Base-by-base conservation (phyloP, 2,329 filamentous ascomycete species). In the Botryosphaeria dothidea region DNA sequence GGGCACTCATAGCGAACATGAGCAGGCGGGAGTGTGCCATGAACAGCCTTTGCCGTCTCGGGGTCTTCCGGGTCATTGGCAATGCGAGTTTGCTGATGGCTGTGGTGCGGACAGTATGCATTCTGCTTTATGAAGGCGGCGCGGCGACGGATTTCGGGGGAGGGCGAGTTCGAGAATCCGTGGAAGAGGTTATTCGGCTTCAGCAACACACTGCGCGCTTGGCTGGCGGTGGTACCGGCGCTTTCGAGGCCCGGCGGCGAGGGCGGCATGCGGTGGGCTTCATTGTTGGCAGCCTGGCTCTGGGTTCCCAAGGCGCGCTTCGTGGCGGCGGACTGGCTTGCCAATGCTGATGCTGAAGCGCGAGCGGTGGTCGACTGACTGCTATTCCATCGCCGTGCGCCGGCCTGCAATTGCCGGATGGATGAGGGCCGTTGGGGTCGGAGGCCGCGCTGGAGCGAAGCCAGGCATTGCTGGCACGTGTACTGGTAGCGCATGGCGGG, bases 1-100 rank as follows among this genome's bases (percentile, higher is more conserved):
- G 95, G 93, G 72, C 95, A 99, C 78, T 98, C 95, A 74, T 96
- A 97, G 70, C 91, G 84, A 61, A 97, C 92, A 78, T 97, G 92
- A 17, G 89, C 88, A 0, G 94, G 90, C 9, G 92, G 85, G 67
- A 88, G 78, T 43, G 79, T 72, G 25, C 85, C 87, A 11, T 82
- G 85, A 19, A 79, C 74, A 19, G 80, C 78, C 73, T 89, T 88
- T 67, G 83, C 81, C 36, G 83, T 83, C 74, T 91, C 88, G 11
- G 86, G 82, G 69, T 90, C 88, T 66, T 87, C 81, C 1, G 88
- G 84, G 36, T 88, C 88, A 62, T 84, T 85, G 0, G 91, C 85
- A 4, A 89, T 76, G 68, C 91, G 87, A 2, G 91, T 93, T 64
- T 89, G 86, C 71, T 89, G 88, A 77, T 99, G 95, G 64, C 91